Base-by-base conservation (phyloP, 2,329 filamentous ascomycete species). In the Aspergillus texensis region DNA sequence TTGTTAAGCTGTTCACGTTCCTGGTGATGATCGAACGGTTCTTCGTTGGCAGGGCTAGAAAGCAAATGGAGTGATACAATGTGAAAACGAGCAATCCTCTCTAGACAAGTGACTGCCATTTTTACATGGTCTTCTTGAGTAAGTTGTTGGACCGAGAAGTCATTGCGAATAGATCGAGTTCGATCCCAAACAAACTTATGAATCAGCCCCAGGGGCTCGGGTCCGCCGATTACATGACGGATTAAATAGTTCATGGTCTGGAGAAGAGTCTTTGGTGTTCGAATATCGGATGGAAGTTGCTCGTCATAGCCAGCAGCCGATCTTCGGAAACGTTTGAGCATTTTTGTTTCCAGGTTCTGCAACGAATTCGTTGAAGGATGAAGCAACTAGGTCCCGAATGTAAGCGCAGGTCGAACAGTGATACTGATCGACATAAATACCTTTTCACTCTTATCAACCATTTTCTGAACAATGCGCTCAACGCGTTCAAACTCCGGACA, bases 171-270 rank as follows among this genome's bases (percentile, higher is more conserved):
- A 6, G 86, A 87, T 54, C 88, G 82, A 39, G 87, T 89, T 21
- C 88, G 82, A 71, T 89, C 87, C 88, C 88, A 90, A 30, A 89
- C 82, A 72, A 89, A 90, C 64, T 84, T 83, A 69, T 89, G 85
- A 14, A 88, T 82, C n/a, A 80, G 73, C 1, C 78, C 81, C 57
- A 87, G 77, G 36, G 79, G 76, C 21, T 84, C 80, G 26, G 78
- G 74, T 32, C 85, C 82, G 46, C 79, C 80, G 61, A 89, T 75
- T 10, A 89, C 75, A 67, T 82, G 72, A 48, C 82, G 78, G n/a
- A 83, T 77, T 60, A 77, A 75, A 67, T 84, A 84, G 60, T 84
- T 81, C 64, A 81, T 77, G 8, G 81, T 80, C 64, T 80, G 78
- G 48, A 81, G 74, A 14, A 83, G 75, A 1, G 81, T 78, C 30